Percentiles rank a stretch among this genome's conserved stretches.
phyloP scores from a whole-genome alignment of 192 early-diverging fungal species.

The Coemansia sp. region DNA sequence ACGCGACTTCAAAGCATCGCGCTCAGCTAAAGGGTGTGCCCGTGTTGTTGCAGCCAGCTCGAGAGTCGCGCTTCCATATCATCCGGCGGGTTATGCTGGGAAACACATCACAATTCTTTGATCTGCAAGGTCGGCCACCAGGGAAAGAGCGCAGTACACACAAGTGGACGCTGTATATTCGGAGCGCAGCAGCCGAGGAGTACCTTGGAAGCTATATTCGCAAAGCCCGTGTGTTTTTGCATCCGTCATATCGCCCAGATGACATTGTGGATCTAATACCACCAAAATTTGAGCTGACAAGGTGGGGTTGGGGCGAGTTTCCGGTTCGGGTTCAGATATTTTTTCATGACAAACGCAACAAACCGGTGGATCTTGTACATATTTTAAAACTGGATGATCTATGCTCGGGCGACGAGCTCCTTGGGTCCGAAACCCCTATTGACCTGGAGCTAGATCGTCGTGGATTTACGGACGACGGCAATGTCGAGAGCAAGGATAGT shows the following conservation, averaged over 20 bases:
- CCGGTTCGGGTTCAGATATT: slow-evolving; percentile 79
- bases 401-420: slow-evolving; percentile 65
- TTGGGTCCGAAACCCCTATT: slow-evolving; percentile 71
- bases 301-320: slow-evolving; percentile 96
- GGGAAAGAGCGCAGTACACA: slow-evolving; percentile 65
- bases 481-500: background rate
- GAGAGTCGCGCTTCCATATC: slow-evolving; percentile 73
- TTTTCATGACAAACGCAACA: slow-evolving; percentile 82
- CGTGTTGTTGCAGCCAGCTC: slow-evolving; percentile 19
- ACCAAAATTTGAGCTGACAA: slow-evolving; percentile 79
- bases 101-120: slow-evolving; percentile 72
- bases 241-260: slow-evolving; percentile 85
- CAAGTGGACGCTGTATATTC: slow-evolving; percentile 91
- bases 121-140: slow-evolving; percentile 58
- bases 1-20: slow-evolving; percentile 2
- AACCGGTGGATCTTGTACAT: slow-evolving; percentile 82
- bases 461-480: slow-evolving; percentile 6
- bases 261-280: slow-evolving; percentile 80
- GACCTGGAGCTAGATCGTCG: slow-evolving; percentile 83
- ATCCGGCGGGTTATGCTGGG: slow-evolving; percentile 66
- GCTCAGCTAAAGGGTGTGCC: background rate
- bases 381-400: slow-evolving; percentile 75
- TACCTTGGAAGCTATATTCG: slow-evolving; percentile 67
- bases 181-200: slow-evolving; percentile 52
- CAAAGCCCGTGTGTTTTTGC: slow-evolving; percentile 82